A percentile compares a stretch with the other conserved stretches of the same genome.
phyloP scores from a whole-genome alignment of 2,329 filamentous ascomycete species.

The Tothia fuscella region DNA sequence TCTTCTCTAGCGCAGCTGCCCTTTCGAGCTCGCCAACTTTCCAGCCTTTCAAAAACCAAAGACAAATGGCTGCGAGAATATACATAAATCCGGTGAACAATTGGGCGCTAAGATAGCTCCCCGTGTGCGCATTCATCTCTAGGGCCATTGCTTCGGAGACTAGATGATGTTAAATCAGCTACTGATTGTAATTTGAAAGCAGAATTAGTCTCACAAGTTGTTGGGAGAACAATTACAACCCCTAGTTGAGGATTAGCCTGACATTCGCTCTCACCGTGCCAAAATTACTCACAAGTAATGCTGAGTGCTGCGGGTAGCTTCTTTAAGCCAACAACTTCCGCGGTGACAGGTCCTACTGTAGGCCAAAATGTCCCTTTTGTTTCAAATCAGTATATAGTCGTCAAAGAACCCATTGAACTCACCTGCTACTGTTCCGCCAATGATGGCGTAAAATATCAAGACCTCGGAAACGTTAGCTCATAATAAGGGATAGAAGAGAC shows the following conservation, averaged over 20 bases:
- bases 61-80: slow-evolving; percentile 40
- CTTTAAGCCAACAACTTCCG: slow-evolving; percentile 61
- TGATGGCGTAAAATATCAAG: slow-evolving; percentile 57
- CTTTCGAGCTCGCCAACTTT: slow-evolving; percentile 43
- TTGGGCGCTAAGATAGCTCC: slow-evolving; percentile 45
- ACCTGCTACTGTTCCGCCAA: slow-evolving; percentile 56
- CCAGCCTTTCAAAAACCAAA: slow-evolving; percentile 47
- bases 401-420: no score
- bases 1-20: neutral
- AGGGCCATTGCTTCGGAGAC: slow-evolving; percentile 44
- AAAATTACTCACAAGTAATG: no score
- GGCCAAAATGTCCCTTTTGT: slow-evolving; percentile 16
- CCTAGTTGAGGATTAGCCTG: no score
- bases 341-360: slow-evolving; percentile 55
- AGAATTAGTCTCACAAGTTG: slow-evolving; percentile 42
- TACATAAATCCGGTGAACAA: slow-evolving; percentile 53
- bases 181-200: slow-evolving; percentile 4
- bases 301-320: slow-evolving; percentile 58
- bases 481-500: neutral
- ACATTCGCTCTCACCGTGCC: no score
- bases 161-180: slow-evolving; percentile 15
- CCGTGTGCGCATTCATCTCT: slow-evolving; percentile 37
- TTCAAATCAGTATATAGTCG: neutral
- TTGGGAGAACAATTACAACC: slow-evolving; percentile 58
- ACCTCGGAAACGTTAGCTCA: slow-evolving; percentile 20